Evolutionary conservation across 257 asterid species (phyloP).

Genomic region (Jasminum sambac): DNA sequence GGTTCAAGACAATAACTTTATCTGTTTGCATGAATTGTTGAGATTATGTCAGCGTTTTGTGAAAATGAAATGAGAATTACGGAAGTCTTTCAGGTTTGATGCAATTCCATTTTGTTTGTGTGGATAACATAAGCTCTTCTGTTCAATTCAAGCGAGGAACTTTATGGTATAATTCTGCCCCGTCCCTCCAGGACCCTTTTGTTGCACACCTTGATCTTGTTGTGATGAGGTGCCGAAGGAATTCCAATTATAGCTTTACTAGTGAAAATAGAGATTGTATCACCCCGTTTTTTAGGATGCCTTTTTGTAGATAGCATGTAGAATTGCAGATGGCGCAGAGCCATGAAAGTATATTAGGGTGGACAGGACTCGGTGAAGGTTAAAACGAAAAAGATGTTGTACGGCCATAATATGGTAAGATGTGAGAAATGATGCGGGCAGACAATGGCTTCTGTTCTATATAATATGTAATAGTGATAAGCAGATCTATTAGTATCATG

Average conservation of each 20-base stretch:
- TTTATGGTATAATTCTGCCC: neutral
- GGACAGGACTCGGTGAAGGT: too few species aligned
- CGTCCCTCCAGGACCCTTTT: neutral
- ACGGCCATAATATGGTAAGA: too few species aligned
- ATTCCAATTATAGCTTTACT: neutral
- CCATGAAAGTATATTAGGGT: too few species aligned
- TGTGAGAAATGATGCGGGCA: too few species aligned
- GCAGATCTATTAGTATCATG: too few species aligned
- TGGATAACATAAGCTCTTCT: neutral
- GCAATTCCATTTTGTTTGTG: neutral
- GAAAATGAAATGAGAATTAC: neutral
- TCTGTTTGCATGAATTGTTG: neutral
- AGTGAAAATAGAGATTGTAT: neutral
- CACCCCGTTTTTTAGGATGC: neutral
- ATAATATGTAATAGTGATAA: too few species aligned
- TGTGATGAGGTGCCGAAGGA: neutral
- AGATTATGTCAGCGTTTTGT: neutral
- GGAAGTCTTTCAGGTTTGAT: neutral
- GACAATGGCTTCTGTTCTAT: too few species aligned
- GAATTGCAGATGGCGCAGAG: slow-evolving; percentile 1
- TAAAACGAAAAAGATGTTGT: too few species aligned
- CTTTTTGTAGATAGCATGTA: neutral
- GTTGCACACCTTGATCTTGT: neutral
- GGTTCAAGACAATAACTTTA: neutral
- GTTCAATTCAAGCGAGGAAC: neutral